phyloP scores from a whole-genome alignment of 106 monocot species.

The Dendrobium officinale region DNA sequence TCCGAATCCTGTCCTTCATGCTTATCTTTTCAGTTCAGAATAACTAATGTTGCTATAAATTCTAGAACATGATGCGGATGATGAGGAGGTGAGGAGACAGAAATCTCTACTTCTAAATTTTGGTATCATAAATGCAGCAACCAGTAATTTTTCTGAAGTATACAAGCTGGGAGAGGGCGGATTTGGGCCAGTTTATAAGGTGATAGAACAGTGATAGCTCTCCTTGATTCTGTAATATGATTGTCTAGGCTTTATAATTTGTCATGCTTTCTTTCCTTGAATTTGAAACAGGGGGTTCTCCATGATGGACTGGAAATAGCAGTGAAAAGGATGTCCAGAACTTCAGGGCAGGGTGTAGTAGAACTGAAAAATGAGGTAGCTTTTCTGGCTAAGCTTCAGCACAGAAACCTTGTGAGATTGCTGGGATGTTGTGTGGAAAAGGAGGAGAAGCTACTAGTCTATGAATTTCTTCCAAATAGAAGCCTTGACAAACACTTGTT shows the following conservation, averaged over 20 bases:
- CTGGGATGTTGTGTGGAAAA: slow-evolving; percentile 4
- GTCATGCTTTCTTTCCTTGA: neutral
- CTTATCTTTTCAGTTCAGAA: too few relatives aligned
- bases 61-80: neutral
- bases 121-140: neutral
- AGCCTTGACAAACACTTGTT: slow-evolving; percentile 9
- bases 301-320: slow-evolving; percentile 11
- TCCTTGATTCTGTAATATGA: neutral
- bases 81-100: neutral
- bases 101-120: neutral
- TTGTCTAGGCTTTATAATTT: neutral
- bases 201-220: neutral
- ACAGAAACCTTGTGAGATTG: slow-evolving; percentile 13
- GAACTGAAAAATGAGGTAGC: slow-evolving; percentile 16
- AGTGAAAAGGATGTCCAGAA: slow-evolving; percentile 12
- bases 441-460: slow-evolving; percentile 6
- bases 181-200: slow-evolving; percentile 4
- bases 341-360: slow-evolving; percentile 6
- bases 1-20: neutral
- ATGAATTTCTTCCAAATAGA: slow-evolving; percentile 7
- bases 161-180: neutral
- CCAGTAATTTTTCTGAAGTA: neutral
- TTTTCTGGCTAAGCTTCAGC: slow-evolving; percentile 14
- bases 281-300: neutral
- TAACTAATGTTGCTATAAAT: neutral